These are phyloP conservation scores for Cyclotella kingstonii DNA, from an alignment of 108 stramenopile species.

Conservation along the genomic window DNA sequence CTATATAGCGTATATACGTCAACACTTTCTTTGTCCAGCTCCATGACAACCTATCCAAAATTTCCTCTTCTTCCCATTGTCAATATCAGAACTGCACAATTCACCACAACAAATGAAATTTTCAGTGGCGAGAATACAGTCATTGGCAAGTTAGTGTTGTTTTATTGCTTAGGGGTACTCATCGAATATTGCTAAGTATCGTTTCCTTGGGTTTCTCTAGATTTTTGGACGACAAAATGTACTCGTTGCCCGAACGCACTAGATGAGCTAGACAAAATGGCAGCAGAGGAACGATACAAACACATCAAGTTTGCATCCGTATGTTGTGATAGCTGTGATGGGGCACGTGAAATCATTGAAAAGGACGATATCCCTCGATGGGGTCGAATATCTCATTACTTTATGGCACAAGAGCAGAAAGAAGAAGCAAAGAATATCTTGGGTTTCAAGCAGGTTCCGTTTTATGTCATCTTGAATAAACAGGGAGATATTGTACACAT, in stretches of 20 bases:
- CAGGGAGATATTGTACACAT: conserved; percentile 70
- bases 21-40: too few species aligned
- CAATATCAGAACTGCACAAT: conserved; percentile 69
- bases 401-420: conserved; percentile 73
- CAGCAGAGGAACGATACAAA: conserved; percentile 57
- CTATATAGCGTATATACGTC: too few species aligned
- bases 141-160: conserved; percentile 56
- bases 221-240: conserved; percentile 92
- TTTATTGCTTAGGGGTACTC: conserved; percentile 4
- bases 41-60: conserved; percentile 16
- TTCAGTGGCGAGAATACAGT: conserved; percentile 67
- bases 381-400: conserved; percentile 71
- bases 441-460: conserved; percentile 80
- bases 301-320: conserved; percentile 77
- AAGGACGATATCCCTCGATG: conserved; percentile 66
- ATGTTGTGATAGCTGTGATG: conserved; percentile 81
- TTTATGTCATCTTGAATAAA: conserved; percentile 80
- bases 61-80: conserved; percentile 54
- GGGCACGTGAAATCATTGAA: conserved; percentile 83
- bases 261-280: conserved; percentile 62
- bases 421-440: conserved; percentile 72
- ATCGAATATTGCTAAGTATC: background rate
- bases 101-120: conserved; percentile 49
- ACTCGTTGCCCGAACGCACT: conserved; percentile 81
- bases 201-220: conserved; percentile 22